Evolutionary conservation across 2,329 filamentous ascomycete species (phyloP), one percentile per base, ranked within the genome.

Genomic region (Aspergillus sp.): DNA sequence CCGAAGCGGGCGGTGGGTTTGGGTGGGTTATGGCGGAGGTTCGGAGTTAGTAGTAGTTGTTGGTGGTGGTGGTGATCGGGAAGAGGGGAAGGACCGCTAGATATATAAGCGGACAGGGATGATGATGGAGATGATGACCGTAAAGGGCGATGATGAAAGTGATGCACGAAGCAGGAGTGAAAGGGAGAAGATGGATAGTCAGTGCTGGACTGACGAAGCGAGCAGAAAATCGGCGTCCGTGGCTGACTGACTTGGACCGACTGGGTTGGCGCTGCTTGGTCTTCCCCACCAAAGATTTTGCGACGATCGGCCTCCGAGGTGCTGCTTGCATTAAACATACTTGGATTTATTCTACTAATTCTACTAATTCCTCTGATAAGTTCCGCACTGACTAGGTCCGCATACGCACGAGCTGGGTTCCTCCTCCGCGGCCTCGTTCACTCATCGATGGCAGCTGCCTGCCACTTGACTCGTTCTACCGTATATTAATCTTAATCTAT

Each of bases 291-390:
- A 17, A n/a, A 25, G 15, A 30, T 32, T 19, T 30, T 65, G 64
- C 67, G 64, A 62, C 63, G 67, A 67, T 68, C 67, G 67, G 65
- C 63, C 65, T 58, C 63, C 60, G 60, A 63, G 57, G 54, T 53
- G 55, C 55, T 60, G 53, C 53, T 25, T 49, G 25, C 45, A 49
- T 58, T 32, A 36, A 36, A 36, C 32, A 36, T 12, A 28, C 25
- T 28, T 36, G 32, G 12, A 36, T 43, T 43, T 43, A 43, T 43
- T 41, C 15, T 41, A 45, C 12, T 45, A 45, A 43, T 43, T 41
- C 15, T 41, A 45, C 12, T 45, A 45, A 19, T 45, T 13, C 17
- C 41, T 21, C n/a, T 45, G 41, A 45, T 23, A 54, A 59, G 32
- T 28, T 48, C 58, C 53, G 64, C 65, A 66, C 63, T 62, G 65